Evolutionary conservation across 768 basidiomycete genomes (phyloP).

Genomic region (Collybiopsis luxurians): DNA sequence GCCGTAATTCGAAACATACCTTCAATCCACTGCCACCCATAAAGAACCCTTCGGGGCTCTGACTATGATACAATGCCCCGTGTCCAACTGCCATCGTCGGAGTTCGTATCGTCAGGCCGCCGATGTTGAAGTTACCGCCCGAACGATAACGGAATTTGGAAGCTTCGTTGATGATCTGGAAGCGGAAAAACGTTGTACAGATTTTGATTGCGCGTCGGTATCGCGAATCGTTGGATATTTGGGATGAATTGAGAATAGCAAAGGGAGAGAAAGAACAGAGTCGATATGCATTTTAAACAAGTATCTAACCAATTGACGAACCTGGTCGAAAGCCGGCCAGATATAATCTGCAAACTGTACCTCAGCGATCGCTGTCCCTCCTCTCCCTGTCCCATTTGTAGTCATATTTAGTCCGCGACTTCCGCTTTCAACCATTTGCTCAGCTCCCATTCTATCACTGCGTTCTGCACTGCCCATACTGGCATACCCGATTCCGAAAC

Average conservation of each 20-base stretch:
- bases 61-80: constrained; percentile 91
- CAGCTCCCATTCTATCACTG: too few relatives aligned
- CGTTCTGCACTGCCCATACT: constrained; percentile 74
- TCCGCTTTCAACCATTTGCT: too few relatives aligned
- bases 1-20: constrained; percentile 37
- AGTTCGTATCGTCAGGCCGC: constrained; percentile 76
- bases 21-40: constrained; percentile 89
- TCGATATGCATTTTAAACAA: not conserved
- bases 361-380: constrained; percentile 76
- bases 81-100: constrained; percentile 94
- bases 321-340: constrained; percentile 93
- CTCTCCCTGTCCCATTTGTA: not conserved
- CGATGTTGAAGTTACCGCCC: constrained; percentile 80
- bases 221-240: too few relatives aligned
- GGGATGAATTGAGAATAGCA: too few relatives aligned
- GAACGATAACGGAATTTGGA: constrained; percentile 92
- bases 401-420: too few relatives aligned
- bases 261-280: not conserved
- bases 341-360: constrained; percentile 93
- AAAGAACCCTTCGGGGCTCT: constrained; percentile 94
- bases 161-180: constrained; percentile 83
- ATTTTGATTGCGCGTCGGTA: too few relatives aligned
- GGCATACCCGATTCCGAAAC: constrained; percentile 90
- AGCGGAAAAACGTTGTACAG: too few relatives aligned
- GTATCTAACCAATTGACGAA: constrained; percentile 18